phyloP scores from a whole-genome alignment of 73 alveolate species.

The Blepharisma stoltei region DNA sequence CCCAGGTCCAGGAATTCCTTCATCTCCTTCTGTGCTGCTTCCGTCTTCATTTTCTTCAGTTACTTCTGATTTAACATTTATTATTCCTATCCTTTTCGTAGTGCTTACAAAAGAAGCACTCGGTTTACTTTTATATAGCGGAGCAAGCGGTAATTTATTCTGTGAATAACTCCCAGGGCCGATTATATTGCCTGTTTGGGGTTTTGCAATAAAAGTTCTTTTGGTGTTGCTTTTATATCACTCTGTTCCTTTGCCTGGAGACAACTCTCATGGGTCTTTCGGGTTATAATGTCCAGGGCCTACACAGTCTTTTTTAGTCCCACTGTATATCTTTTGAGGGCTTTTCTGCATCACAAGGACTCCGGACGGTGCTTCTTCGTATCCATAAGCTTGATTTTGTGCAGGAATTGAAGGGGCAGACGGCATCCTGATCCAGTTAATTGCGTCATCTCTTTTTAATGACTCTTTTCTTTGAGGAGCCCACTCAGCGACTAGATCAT shows the following conservation, averaged over 20 bases:
- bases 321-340: constrained; percentile 1
- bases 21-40: background rate
- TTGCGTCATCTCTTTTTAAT: background rate
- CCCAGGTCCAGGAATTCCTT: constrained; percentile 34
- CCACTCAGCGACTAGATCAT: background rate
- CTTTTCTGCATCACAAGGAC: constrained; percentile 8
- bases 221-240: constrained; percentile 21
- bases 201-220: background rate
- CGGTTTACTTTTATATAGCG: background rate
- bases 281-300: constrained; percentile 37
- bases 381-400: constrained; percentile 23
- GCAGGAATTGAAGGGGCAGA: constrained; percentile 31
- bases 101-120: constrained; percentile 24
- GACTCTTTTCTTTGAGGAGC: background rate
- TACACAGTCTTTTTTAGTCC: constrained; percentile 12
- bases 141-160: background rate
- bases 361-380: constrained; percentile 25
- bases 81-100: background rate
- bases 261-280: background rate
- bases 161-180: constrained; percentile 34
- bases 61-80: background rate
- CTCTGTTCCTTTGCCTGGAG: constrained; percentile 15
- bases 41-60: background rate
- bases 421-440: background rate
- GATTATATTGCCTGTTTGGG: background rate